Conservation (phyloP, 2,329 filamentous ascomycete species). For the Mycogone perniciosa region DNA sequence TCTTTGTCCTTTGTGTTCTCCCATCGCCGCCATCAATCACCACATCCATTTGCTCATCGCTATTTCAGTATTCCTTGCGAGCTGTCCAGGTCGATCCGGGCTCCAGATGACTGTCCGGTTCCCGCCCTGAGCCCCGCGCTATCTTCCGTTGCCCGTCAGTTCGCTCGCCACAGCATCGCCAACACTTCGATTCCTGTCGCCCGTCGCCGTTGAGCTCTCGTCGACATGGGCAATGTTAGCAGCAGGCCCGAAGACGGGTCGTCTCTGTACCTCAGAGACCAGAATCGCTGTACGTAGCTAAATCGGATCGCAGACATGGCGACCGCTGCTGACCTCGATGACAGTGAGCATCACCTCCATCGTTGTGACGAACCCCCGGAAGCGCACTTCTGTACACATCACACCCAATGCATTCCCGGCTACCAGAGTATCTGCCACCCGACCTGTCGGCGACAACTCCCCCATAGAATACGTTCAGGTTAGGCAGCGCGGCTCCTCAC, state of each 20-base stretch:
- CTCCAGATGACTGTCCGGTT: constrained; percentile 20
- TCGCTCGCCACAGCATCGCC: constrained; percentile 10
- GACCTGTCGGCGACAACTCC: constrained; percentile 64
- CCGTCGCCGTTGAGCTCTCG: constrained; percentile 6
- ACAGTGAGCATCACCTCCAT: constrained; percentile 83
- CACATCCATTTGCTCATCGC: constrained; percentile 15
- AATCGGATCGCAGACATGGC: not conserved
- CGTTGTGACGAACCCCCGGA: constrained; percentile 71
- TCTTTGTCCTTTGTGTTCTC: constrained; percentile 1
- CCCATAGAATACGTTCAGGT: constrained; percentile 92
- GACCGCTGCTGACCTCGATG: constrained; percentile 15
- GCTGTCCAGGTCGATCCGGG: constrained; percentile 9
- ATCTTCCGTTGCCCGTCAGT: constrained; percentile 13
- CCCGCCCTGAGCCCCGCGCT: constrained; percentile 21
- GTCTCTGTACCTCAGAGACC: constrained; percentile 79
- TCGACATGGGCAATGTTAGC: constrained; percentile 83
- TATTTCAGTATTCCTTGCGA: constrained; percentile 14
- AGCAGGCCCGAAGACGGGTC: constrained; percentile 82
- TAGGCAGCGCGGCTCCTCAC: constrained; percentile 26
- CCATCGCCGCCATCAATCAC: constrained; percentile 6
- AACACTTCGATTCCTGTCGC: constrained; percentile 1
- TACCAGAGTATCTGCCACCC: constrained; percentile 65
- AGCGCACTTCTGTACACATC: constrained; percentile 70
- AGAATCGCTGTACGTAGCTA: constrained; percentile 69
- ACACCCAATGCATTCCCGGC: constrained; percentile 84